Evolutionary conservation across 2,329 filamentous ascomycete genomes (phyloP), one percentile per base, ranked within the genome.

Genomic region (Sporothrix humicola): DNA sequence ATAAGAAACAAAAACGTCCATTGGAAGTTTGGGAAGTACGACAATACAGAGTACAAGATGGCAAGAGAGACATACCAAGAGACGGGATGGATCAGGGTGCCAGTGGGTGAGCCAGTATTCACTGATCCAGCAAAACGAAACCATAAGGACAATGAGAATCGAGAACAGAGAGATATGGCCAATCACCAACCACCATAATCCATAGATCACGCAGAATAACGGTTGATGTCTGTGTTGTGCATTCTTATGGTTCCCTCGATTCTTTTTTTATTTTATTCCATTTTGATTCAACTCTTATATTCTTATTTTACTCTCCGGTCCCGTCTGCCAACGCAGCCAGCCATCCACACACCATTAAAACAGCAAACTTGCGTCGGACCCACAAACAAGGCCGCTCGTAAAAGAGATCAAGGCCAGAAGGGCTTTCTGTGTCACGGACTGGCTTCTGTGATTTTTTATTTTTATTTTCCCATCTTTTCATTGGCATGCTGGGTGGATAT

Each of bases 301-400:
- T 44, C 42, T 9, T 37, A 42, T 10, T 42, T 23, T 23, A 46
- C 59, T 63, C 59, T 46, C 37, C 37, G 59, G 17, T 46, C 59
- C 59, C 37, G 59, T 63, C 56, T 59, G 56, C 56, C 56, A 59
- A 59, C 56, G 26, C 56, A 59, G 26, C 23, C 56, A 15, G 37
- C 59, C 59, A 44, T 63, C 37, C 59, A 46, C 17, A 44, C 59
- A 63, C 31, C 42, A 63, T 23, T 20, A 26, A 56, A 56, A 56
- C 20, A 26, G 56, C 56, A 9, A 59, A 17, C 26, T 23, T 59
- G 26, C 23, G 12, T 59, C 4, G 26, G 23, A 23, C 37, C 58
- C 59, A 63, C 37, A 63, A 63, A 61, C 58, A 44, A n/a, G 59
- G 59, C 20, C 31, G 10, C 31, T 63, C 59, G 59, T 63, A 44